Evolutionary conservation across 805 yeast species (phyloP).

Genomic region (Suhomyces xylopsoci): DNA sequence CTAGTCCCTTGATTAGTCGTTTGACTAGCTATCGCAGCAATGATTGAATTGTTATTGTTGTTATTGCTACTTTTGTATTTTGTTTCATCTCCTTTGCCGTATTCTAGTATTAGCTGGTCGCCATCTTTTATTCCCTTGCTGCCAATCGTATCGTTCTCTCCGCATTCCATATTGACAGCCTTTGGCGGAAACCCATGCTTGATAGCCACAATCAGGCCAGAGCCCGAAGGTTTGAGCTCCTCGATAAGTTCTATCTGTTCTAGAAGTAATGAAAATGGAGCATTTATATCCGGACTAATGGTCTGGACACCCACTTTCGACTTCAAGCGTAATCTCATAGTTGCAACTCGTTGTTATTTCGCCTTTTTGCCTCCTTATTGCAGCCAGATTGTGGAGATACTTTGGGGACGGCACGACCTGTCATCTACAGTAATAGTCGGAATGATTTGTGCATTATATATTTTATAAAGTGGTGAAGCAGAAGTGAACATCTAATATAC

Average conservation of each 20-base stretch:
- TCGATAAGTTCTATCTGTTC: constrained; percentile 6
- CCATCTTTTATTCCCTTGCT: constrained; percentile 54
- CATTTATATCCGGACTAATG: constrained; percentile 2
- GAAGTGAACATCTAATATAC: constrained; percentile 1
- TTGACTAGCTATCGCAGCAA: no score
- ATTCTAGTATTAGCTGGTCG: constrained; percentile 51
- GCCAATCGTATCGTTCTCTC: constrained; percentile 18
- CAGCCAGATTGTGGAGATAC: not conserved
- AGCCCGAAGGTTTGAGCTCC: constrained; percentile 6
- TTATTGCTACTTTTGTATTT: not conserved
- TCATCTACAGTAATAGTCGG: not conserved
- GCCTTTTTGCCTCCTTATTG: not conserved
- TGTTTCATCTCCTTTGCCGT: constrained; percentile 2
- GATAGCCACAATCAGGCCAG: constrained; percentile 19
- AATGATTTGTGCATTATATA: not conserved
- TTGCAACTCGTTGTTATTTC: not conserved
- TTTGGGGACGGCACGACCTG: not conserved
- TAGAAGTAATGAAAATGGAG: constrained; percentile 2
- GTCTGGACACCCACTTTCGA: constrained; percentile 3
- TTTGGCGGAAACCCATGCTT: constrained; percentile 65
- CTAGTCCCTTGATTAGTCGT: no score
- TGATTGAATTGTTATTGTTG: no score
- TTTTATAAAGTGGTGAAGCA: not conserved
- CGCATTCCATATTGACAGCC: constrained; percentile 28
- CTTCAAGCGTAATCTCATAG: constrained; percentile 12